Conservation (phyloP, 148 eudicot species). For the Fagopyrum tataricum region DNA sequence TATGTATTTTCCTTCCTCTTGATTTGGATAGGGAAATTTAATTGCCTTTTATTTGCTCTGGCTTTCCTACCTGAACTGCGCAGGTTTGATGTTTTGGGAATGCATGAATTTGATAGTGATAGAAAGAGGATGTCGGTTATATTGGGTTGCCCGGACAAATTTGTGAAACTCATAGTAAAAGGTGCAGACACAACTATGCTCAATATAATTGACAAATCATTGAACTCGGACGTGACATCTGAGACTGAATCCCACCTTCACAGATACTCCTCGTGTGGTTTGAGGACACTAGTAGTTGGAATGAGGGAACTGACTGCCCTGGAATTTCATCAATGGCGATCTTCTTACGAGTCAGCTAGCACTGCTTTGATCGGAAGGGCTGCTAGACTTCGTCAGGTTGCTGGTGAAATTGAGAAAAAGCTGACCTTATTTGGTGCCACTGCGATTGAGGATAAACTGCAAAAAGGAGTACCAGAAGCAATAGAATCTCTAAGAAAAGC, state of each 20-base stretch:
- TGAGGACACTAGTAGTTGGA: conserved; percentile 90
- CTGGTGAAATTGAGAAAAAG: conserved; percentile 60
- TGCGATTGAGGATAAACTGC: conserved; percentile 95
- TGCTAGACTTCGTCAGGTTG: conserved; percentile 80
- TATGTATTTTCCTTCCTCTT: neutral
- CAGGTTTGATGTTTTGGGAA: conserved; percentile 96
- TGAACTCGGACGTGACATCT: conserved; percentile 32
- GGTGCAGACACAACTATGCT: conserved; percentile 97
- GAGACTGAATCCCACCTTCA: conserved; percentile 73
- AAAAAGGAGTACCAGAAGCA: conserved; percentile 93
- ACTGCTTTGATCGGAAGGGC: conserved; percentile 91
- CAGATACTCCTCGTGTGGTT: conserved; percentile 73
- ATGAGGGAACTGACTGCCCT: conserved; percentile 50
- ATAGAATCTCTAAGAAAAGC: conserved; percentile 84
- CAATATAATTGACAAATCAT: conserved; percentile 53
- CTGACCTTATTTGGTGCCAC: conserved; percentile 72
- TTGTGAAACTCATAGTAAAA: conserved; percentile 82
- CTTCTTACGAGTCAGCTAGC: conserved; percentile 84
- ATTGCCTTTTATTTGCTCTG: neutral
- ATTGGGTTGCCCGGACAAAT: conserved; percentile 75
- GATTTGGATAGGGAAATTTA: neutral
- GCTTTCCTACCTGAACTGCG: conserved; percentile 13
- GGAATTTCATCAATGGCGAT: conserved; percentile 80
- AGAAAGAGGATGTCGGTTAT: conserved; percentile 99
- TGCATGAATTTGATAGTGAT: conserved; percentile 98